phyloP scores from a whole-genome alignment of 1,284 basidiomycete genomes.

The Stereum hirsutum region DNA sequence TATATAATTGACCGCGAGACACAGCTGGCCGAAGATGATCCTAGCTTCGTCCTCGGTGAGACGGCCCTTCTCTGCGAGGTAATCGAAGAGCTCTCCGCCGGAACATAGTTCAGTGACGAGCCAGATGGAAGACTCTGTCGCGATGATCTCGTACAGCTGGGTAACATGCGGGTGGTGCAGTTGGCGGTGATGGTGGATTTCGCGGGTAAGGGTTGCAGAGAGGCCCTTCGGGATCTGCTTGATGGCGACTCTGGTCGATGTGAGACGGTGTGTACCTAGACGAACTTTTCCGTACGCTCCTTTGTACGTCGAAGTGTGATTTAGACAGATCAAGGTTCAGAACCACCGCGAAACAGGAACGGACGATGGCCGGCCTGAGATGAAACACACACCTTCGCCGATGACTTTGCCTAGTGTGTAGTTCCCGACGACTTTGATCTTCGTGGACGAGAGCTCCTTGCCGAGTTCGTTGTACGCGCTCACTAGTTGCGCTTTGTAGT shows the following conservation, averaged over 20 bases:
- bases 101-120: constrained; percentile 95
- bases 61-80: constrained; percentile 90
- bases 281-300: constrained; percentile 92
- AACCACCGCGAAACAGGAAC: background rate
- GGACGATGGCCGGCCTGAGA: background rate
- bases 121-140: constrained; percentile 93
- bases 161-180: constrained; percentile 93
- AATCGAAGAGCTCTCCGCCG: constrained; percentile 96
- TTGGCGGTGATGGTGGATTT: constrained; percentile 96
- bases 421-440: constrained; percentile 88
- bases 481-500: constrained; percentile 80
- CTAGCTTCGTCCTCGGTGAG: constrained; percentile 78
- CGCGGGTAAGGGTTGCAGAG: constrained; percentile 85
- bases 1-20: constrained; percentile 89
- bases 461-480: constrained; percentile 96
- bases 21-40: constrained; percentile 88
- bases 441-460: constrained; percentile 84
- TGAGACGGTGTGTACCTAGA: constrained; percentile 86
- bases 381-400: constrained; percentile 72
- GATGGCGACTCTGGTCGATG: constrained; percentile 85
- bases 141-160: constrained; percentile 96
- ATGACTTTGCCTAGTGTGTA: constrained; percentile 94
- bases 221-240: constrained; percentile 96
- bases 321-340: background rate
- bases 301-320: constrained; percentile 19